Conservation (phyloP, 495 filamentous ascomycete species). For the Penicillium cinerascens region DNA sequence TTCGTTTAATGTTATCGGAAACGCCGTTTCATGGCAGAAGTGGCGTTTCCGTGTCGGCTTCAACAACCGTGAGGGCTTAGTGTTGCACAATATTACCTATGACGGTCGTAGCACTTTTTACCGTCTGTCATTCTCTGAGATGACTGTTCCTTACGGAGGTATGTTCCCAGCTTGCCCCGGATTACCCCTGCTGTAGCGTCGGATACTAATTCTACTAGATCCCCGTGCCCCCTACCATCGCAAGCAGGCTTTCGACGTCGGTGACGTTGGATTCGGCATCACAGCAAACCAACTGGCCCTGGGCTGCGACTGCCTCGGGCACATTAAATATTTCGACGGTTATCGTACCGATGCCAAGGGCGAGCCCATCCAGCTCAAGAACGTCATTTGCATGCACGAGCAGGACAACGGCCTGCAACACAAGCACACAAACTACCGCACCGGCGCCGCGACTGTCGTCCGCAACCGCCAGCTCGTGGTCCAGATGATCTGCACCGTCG, state of each 20-base stretch:
- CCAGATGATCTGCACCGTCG: slow-evolving; percentile 74
- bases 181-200: neutral
- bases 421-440: slow-evolving; percentile 70
- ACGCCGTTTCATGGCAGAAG: slow-evolving; percentile 59
- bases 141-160: slow-evolving; percentile 65
- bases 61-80: slow-evolving; percentile 61
- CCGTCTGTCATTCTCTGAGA: slow-evolving; percentile 70
- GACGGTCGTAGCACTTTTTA: slow-evolving; percentile 70
- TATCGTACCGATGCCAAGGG: slow-evolving; percentile 54
- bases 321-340: slow-evolving; percentile 63
- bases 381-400: slow-evolving; percentile 66
- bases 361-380: slow-evolving; percentile 49
- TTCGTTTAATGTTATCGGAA: slow-evolving; percentile 54
- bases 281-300: slow-evolving; percentile 65
- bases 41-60: slow-evolving; percentile 66
- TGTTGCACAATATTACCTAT: slow-evolving; percentile 63
- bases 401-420: slow-evolving; percentile 65
- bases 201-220: slow-evolving; percentile 35
- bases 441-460: slow-evolving; percentile 54
- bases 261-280: slow-evolving; percentile 63
- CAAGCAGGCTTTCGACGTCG: slow-evolving; percentile 72
- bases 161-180: neutral
- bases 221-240: slow-evolving; percentile 65
- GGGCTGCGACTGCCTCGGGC: slow-evolving; percentile 67
- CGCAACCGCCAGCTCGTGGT: slow-evolving; percentile 60